Conservation (phyloP, 202 grass and related monocot species). For the Saccharum hybrid region DNA sequence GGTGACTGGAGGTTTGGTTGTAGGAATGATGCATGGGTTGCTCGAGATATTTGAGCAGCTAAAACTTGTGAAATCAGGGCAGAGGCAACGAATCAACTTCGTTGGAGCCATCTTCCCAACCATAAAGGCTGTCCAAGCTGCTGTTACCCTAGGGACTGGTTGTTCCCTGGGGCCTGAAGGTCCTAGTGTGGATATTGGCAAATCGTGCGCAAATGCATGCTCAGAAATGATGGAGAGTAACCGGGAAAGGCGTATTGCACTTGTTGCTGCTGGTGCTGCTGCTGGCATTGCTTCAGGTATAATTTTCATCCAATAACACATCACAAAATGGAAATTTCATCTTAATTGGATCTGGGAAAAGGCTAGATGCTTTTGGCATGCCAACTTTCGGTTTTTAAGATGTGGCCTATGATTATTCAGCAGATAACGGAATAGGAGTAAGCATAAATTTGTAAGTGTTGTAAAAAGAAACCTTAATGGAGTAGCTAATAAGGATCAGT, state of each 20-base stretch:
- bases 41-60: conserved; percentile 89
- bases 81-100: conserved; percentile 68
- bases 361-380: conserved; percentile 23
- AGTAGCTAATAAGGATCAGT: conserved; percentile 2
- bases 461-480: neutral
- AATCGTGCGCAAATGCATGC: conserved; percentile 89
- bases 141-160: conserved; percentile 81
- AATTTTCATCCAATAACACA: conserved; percentile 16
- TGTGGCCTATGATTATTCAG: conserved; percentile 16
- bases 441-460: conserved; percentile 6
- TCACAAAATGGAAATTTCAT: neutral
- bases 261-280: conserved; percentile 90
- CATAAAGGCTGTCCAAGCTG: conserved; percentile 82
- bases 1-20: conserved; percentile 82
- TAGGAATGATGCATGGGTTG: conserved; percentile 95
- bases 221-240: conserved; percentile 97
- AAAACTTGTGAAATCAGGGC: conserved; percentile 55
- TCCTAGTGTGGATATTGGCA: conserved; percentile 94
- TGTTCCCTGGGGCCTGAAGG: conserved; percentile 90
- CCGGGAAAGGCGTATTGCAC: conserved; percentile 83
- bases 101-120: conserved; percentile 75
- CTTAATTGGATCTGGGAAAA: neutral
- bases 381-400: neutral
- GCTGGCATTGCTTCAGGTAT: conserved; percentile 97
- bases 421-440: neutral